phyloP scores from a whole-genome alignment of 148 eudicot genomes.

The Fagopyrum esculentum region DNA sequence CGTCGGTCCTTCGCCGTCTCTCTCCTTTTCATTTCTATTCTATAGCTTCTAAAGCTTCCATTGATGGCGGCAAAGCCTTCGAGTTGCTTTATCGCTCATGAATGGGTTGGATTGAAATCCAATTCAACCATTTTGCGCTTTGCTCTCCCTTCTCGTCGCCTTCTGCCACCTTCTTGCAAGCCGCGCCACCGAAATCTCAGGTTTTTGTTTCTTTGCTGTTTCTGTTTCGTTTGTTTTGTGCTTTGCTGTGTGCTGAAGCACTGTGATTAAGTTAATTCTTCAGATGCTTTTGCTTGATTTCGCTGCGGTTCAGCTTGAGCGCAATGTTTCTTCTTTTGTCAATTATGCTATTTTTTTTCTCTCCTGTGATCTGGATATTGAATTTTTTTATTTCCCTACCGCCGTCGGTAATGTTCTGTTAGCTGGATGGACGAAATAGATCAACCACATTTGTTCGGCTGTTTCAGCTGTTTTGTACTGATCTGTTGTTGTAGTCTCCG shows the following conservation, averaged over 20 bases:
- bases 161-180: conserved; percentile 34
- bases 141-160: conserved; percentile 23
- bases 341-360: not conserved
- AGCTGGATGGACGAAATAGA: not conserved
- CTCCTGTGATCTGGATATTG: not conserved
- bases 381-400: not conserved
- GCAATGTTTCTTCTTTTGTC: not conserved
- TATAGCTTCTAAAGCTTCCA: not conserved
- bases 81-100: conserved; percentile 29
- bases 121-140: conserved; percentile 18
- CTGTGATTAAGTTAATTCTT: not conserved
- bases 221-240: not conserved
- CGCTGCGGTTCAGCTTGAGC: not conserved
- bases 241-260: not conserved
- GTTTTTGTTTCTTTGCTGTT: conserved; percentile 17
- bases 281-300: not conserved
- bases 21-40: not conserved
- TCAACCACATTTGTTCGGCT: not conserved
- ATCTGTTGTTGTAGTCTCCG: not conserved
- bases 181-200: conserved; percentile 47
- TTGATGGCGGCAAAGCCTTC: conserved; percentile 41
- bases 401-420: not conserved
- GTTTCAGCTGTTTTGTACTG: not conserved
- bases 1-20: not conserved
- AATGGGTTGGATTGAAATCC: conserved; percentile 22